Evolutionary conservation across 352 stramenopile species (phyloP), one percentile per base, ranked within the genome.

Genomic region (Phytopythium chamaehyphon): DNA sequence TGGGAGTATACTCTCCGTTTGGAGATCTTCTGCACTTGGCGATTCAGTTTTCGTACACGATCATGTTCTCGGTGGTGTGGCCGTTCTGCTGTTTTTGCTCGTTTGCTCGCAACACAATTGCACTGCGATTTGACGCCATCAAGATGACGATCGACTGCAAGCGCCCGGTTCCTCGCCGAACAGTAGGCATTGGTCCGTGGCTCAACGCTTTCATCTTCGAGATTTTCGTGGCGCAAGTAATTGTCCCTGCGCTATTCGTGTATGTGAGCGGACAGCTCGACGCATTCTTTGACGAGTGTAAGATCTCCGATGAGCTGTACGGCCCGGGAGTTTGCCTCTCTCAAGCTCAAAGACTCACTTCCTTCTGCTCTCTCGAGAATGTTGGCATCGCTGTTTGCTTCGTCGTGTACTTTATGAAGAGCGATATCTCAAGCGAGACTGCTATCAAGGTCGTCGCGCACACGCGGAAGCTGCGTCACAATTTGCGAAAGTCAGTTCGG

Each of bases 121-220:
- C 74, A 26, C 51, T 80, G 37, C 69, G 71, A 39, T 86, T 86
- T 38, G 74, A 86, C 56, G 67, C 67, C 12, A 82, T 86, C 61
- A 72, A 73, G 53, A 83, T 86, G 72, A 73, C 68, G 3, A 82
- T 86, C 45, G 74, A 86, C 57, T 86, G 71, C 57, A 86, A 86
- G 54, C 69, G 71, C 0, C 59, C 71, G 1, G 68, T 86, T 39
- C 74, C 74, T 19, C 60, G 71, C 0, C 66, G 71, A 21, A 73
- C 71, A 2, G 66, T 86, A n/a, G 74, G 71, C 23, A 82, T 86
- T 21, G 74, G 74, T 3, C 40, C 74, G 0, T 86, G 74, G 74
- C 59, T 76, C 43, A 59, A 63, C 16, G 74, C 72, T 16, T 73
- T 86, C 45, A 54, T 79, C 18, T 81, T 86, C 42, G 74, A 86